Evolutionary conservation across 2,329 filamentous ascomycete genomes (phyloP).

Genomic region (Pleomassaria siparia): DNA sequence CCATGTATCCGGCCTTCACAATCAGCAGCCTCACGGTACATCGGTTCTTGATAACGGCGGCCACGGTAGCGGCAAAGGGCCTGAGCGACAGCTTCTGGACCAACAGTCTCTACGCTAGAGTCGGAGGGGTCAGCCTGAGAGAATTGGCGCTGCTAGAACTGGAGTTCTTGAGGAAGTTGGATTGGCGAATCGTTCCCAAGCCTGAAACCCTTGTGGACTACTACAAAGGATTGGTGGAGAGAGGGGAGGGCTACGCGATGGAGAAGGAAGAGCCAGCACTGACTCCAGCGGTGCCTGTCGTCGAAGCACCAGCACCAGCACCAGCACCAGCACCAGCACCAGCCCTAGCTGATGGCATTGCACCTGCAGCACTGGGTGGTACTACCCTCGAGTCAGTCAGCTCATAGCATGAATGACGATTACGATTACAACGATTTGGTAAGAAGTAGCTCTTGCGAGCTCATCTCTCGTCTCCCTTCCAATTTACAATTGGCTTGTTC

Average conservation of each 20-base stretch:
- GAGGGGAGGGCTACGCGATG: constrained; percentile 62
- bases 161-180: constrained; percentile 87
- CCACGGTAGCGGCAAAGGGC: constrained; percentile 93
- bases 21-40: constrained; percentile 96
- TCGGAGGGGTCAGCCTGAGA: constrained; percentile 86
- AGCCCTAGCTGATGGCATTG: too few relatives aligned
- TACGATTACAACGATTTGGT: constrained; percentile 8
- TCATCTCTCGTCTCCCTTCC: constrained; percentile 3
- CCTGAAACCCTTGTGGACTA: constrained; percentile 93
- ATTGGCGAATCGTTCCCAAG: constrained; percentile 96
- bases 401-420: constrained; percentile 12
- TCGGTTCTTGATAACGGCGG: constrained; percentile 93
- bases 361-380: too few relatives aligned
- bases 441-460: constrained; percentile 5
- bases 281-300: constrained; percentile 10
- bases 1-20: constrained; percentile 89
- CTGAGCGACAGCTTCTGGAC: constrained; percentile 98
- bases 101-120: constrained; percentile 91
- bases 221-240: constrained; percentile 80
- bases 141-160: constrained; percentile 90
- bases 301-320: too few relatives aligned
- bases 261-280: constrained; percentile 27
- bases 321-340: too few relatives aligned
- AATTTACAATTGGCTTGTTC: not conserved
- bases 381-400: constrained; percentile 20